phyloP scores from a whole-genome alignment of 352 stramenopile species.

The Phytophthora megakarya region DNA sequence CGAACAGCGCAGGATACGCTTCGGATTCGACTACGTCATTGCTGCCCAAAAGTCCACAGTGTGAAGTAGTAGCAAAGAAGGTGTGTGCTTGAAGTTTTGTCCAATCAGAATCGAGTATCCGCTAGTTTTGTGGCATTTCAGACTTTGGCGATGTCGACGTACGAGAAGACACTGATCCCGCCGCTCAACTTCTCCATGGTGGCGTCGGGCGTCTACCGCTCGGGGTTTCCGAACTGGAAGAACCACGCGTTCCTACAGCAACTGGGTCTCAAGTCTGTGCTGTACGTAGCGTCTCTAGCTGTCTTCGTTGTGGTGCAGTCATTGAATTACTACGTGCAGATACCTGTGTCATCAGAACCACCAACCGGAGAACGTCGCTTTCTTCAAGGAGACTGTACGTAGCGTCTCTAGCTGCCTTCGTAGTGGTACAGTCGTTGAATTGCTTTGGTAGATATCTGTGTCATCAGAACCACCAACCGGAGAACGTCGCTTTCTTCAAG shows the following conservation, averaged over 20 bases:
- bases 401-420: neutral
- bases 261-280: constrained; percentile 83
- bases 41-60: constrained; percentile 44
- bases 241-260: constrained; percentile 89
- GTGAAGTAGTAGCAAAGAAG: constrained; percentile 10
- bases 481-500: constrained; percentile 86
- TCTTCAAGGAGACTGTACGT: too few species aligned
- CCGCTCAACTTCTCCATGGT: constrained; percentile 93
- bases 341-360: constrained; percentile 88
- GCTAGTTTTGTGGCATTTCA: neutral
- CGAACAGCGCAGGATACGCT: constrained; percentile 45
- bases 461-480: constrained; percentile 81
- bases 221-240: constrained; percentile 87
- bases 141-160: constrained; percentile 62
- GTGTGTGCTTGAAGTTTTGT: constrained; percentile 10
- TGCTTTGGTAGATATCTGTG: constrained; percentile 69
- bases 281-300: constrained; percentile 53
- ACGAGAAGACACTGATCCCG: constrained; percentile 89
- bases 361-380: constrained; percentile 81
- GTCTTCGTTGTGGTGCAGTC: too few species aligned
- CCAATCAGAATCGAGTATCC: constrained; percentile 21
- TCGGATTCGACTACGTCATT: constrained; percentile 93
- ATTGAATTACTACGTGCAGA: too few species aligned
- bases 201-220: constrained; percentile 86
- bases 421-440: too few species aligned